phyloP scores from a whole-genome alignment of 129 eudicot genomes.

The Cynara cardunculus region DNA sequence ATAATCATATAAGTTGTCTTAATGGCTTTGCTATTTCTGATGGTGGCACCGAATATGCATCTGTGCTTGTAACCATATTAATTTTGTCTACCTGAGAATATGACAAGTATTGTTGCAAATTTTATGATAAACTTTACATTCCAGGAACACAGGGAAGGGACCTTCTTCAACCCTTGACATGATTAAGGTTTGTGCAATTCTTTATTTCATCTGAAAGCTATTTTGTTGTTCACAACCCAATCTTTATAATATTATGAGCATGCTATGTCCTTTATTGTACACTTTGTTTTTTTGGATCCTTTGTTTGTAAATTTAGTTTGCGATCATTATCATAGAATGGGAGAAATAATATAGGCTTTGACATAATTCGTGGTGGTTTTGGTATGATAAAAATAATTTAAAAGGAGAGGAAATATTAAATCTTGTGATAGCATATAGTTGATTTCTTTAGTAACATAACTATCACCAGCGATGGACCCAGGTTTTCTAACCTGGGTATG shows the following conservation, averaged over 20 bases:
- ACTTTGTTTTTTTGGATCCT: neutral
- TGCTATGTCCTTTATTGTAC: neutral
- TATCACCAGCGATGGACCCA: neutral
- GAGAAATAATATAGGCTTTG: neutral
- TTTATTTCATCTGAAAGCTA: neutral
- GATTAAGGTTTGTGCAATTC: slow-evolving; percentile 52
- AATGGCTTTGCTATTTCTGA: neutral
- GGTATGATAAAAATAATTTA: neutral
- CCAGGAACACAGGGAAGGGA: slow-evolving; percentile 58
- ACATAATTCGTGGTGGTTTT: neutral
- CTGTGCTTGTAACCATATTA: neutral
- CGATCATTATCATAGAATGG: neutral
- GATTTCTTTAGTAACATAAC: neutral
- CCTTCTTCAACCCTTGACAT: slow-evolving; percentile 45
- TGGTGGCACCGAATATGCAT: slow-evolving; percentile 6
- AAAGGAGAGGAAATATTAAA: too few relatives aligned
- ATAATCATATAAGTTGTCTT: neutral
- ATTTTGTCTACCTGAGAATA: slow-evolving; percentile 4
- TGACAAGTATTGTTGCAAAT: neutral
- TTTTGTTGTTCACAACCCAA: neutral
- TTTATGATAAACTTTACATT: slow-evolving; percentile 11
- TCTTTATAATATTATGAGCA: slow-evolving; percentile 3
- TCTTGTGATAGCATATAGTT: too few relatives aligned
- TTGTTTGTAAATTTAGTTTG: neutral
- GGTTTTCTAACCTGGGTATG: neutral